Conservation (phyloP, 768 basidiomycete genomes). For the Tulasnella calospora region DNA sequence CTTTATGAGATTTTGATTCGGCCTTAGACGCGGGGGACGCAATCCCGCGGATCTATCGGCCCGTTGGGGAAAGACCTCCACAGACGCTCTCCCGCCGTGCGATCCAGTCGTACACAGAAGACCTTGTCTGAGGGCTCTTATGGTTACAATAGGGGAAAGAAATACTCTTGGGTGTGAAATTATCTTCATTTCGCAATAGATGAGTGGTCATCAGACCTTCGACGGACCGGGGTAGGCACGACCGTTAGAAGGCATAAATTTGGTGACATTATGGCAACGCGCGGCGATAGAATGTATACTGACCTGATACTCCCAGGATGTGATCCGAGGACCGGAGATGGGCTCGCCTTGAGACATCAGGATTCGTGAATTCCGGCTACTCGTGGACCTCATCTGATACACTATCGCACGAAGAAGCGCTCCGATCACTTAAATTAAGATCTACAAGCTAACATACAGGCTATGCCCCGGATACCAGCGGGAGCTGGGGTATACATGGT, state of each 20-base stretch:
- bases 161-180: not conserved
- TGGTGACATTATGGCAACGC: not conserved
- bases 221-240: not conserved
- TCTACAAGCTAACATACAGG: not conserved
- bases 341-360: not conserved
- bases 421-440: not conserved
- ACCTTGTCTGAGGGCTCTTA: not conserved
- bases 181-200: not conserved
- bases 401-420: not conserved
- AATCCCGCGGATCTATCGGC: constrained; percentile 16
- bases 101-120: not conserved
- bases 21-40: not conserved
- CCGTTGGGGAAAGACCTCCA: constrained; percentile 1
- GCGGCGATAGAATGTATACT: not conserved
- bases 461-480: too few relatives aligned
- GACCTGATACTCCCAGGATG: not conserved
- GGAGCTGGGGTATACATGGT: too few relatives aligned
- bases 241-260: not conserved
- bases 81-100: not conserved
- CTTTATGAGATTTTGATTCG: constrained; percentile 6
- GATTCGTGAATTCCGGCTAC: not conserved
- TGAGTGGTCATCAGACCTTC: not conserved
- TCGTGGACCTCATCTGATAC: not conserved
- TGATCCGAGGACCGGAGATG: not conserved
- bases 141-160: not conserved